Base-by-base conservation (phyloP, 371 early-diverging fungal genomes). In the Choanephora cucurbitarum region DNA sequence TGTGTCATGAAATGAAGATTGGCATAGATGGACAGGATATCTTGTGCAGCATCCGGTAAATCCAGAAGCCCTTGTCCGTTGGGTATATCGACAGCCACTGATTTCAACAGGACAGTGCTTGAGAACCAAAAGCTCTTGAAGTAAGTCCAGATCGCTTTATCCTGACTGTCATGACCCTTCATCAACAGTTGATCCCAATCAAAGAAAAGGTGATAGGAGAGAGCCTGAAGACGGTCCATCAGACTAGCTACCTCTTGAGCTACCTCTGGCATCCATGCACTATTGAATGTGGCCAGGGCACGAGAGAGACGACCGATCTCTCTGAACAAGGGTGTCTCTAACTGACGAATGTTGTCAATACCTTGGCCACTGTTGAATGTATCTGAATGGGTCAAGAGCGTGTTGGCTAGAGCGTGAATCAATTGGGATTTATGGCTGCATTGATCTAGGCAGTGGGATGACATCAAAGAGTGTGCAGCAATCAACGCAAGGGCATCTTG, bases 261-360 rank as follows among this genome's bases (percentile, higher is more conserved):
- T 34, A 39, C 44, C n/a, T 49, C 14, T 43, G 10, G 28, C 7
- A 37, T 21, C 21, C 34, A 19, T n/a, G 52, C 42, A 24, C 62
- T 45, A 15, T 67, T 62, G 0, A 71, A 19, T 22, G 67, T 69
- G 5, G 64, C 75, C 17, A 71, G 56, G 0, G 72, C 68, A 28
- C 79, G 64, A 18, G 73, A 75, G 13, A 78, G 65, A 55, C 79
- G 62, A 11, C 79, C 79, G 49, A 78, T 66, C 31, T 78, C 75
- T 53, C 73, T 78, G 44, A 69, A 66, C 5, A 75, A 24, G n/a
- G 69, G 60, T 7, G 66, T n/a, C n/a, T n/a, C n/a, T n/a, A n/a
- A n/a, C n/a, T n/a, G n/a, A n/a, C 17, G 46, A 37, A 22, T 52
- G 49, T n/a, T n/a, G n/a, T n/a, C n/a, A 5, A 75, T n/a, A 2